phyloP scores from a whole-genome alignment of 2,329 filamentous ascomycete genomes.

The Aspergillus tubingensis region DNA sequence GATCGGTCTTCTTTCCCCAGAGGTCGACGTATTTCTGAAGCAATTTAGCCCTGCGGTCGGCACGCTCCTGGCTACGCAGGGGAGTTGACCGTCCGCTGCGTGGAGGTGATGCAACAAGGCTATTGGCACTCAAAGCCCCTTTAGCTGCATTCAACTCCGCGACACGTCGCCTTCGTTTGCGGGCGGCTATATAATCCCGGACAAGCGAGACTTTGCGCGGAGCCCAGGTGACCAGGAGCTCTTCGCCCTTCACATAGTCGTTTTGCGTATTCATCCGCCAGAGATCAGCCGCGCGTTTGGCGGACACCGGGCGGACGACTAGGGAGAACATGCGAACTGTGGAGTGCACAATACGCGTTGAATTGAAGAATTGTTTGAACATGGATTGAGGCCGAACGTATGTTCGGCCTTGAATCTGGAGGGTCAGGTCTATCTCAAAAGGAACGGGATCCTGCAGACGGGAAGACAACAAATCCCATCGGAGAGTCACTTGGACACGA shows the following conservation, averaged over 20 bases:
- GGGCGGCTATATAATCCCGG: constrained; percentile 77
- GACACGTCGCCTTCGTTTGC: constrained; percentile 71
- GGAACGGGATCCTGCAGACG: constrained; percentile 86
- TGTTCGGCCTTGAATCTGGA: constrained; percentile 80
- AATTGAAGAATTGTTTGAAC: constrained; percentile 84
- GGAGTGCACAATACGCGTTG: constrained; percentile 81
- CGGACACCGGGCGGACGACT: constrained; percentile 80
- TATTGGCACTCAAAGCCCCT: constrained; percentile 45
- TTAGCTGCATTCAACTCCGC: constrained; percentile 73
- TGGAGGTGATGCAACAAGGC: constrained; percentile 37
- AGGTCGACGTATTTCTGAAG: constrained; percentile 46
- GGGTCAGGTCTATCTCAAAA: constrained; percentile 76
- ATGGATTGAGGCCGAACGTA: constrained; percentile 86
- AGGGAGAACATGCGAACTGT: constrained; percentile 84
- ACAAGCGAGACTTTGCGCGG: constrained; percentile 88
- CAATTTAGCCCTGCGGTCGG: constrained; percentile 41
- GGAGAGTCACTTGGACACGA: constrained; percentile 81
- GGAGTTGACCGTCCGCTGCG: constrained; percentile 41
- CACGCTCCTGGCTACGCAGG: constrained; percentile 36
- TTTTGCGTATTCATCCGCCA: constrained; percentile 96
- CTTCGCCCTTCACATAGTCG: constrained; percentile 95
- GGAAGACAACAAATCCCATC: constrained; percentile 81
- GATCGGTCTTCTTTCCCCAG: constrained; percentile 45
- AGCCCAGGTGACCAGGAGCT: constrained; percentile 79
- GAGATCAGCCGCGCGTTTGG: constrained; percentile 87